phyloP scores from a whole-genome alignment of 1,284 basidiomycete genomes.

The Megacollybia platyphylla region DNA sequence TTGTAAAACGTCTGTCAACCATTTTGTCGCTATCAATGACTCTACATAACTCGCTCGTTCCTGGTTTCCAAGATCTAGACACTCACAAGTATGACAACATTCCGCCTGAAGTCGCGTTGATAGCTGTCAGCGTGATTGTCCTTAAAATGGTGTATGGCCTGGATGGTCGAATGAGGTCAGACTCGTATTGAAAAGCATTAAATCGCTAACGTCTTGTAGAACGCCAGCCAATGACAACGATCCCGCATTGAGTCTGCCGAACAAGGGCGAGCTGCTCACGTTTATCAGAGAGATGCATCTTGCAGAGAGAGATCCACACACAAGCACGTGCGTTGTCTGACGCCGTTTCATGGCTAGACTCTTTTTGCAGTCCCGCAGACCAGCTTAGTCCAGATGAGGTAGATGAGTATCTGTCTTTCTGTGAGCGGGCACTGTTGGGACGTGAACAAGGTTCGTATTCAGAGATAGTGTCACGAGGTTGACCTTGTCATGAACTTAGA shows the following conservation, averaged over 20 bases:
- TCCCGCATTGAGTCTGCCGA: slow-evolving; percentile 53
- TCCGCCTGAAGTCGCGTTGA: slow-evolving; percentile 67
- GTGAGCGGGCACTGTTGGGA: slow-evolving; percentile 40
- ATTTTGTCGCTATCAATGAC: slow-evolving; percentile 50
- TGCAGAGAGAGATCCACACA: background rate
- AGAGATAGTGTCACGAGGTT: slow-evolving; percentile 5
- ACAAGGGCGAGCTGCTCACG: slow-evolving; percentile 26
- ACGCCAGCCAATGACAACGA: slow-evolving; percentile 35
- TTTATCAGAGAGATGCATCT: slow-evolving; percentile 16
- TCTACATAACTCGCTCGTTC: slow-evolving; percentile 42
- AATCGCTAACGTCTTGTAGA: slow-evolving; percentile 12
- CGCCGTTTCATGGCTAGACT: background rate
- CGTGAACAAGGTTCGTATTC: slow-evolving; percentile 13
- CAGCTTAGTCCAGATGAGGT: slow-evolving; percentile 39
- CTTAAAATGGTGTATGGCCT: slow-evolving; percentile 79
- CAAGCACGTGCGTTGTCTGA: too few species aligned
- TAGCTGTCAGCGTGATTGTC: slow-evolving; percentile 53
- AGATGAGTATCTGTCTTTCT: slow-evolving; percentile 60
- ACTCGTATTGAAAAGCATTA: slow-evolving; percentile 3
- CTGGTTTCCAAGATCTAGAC: slow-evolving; percentile 23
- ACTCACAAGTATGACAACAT: slow-evolving; percentile 45
- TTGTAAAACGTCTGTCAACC: slow-evolving; percentile 45
- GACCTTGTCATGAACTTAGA: slow-evolving; percentile 6
- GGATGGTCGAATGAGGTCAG: slow-evolving; percentile 55
- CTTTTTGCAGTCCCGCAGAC: slow-evolving; percentile 32